These are phyloP conservation scores for Aspergillus oerlinghausenensis DNA, from an alignment of 2,329 filamentous ascomycete genomes.

Conservation along the genomic window DNA sequence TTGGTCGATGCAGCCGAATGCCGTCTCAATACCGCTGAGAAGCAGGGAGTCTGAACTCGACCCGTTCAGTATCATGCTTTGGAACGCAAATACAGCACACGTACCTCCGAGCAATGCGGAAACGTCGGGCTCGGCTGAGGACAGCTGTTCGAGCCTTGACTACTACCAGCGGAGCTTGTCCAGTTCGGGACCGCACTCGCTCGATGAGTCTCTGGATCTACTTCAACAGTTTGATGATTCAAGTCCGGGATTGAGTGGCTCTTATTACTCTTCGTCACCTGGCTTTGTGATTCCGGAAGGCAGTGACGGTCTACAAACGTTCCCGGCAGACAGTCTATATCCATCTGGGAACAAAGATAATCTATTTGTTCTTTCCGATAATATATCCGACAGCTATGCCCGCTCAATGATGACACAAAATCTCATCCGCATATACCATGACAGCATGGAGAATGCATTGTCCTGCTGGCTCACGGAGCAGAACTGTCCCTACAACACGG, in stretches of 20 bases:
- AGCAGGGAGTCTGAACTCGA: neutral
- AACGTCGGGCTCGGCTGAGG: neutral
- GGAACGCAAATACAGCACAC: neutral
- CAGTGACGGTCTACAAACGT: neutral
- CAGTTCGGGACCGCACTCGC: neutral
- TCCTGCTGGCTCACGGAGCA: slow-evolving; percentile 43
- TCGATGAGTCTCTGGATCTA: neutral
- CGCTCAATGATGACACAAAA: slow-evolving; percentile 35
- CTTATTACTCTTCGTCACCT: neutral
- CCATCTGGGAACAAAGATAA: neutral
- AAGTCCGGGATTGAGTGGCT: neutral
- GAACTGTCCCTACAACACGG: slow-evolving; percentile 40
- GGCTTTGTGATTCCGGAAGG: neutral
- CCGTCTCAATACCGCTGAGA: neutral
- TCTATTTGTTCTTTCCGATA: slow-evolving; percentile 12
- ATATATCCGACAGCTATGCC: slow-evolving; percentile 31
- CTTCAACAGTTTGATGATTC: neutral
- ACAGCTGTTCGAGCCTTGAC: neutral
- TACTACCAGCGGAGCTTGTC: neutral
- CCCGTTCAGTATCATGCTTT: neutral
- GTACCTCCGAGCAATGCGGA: neutral
- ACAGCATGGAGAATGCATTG: slow-evolving; percentile 43
- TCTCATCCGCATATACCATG: slow-evolving; percentile 41
- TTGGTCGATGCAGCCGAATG: neutral
- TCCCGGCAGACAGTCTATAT: neutral